Conservation (phyloP, 2,329 filamentous ascomycete genomes). For the Curvularia spicifera region DNA sequence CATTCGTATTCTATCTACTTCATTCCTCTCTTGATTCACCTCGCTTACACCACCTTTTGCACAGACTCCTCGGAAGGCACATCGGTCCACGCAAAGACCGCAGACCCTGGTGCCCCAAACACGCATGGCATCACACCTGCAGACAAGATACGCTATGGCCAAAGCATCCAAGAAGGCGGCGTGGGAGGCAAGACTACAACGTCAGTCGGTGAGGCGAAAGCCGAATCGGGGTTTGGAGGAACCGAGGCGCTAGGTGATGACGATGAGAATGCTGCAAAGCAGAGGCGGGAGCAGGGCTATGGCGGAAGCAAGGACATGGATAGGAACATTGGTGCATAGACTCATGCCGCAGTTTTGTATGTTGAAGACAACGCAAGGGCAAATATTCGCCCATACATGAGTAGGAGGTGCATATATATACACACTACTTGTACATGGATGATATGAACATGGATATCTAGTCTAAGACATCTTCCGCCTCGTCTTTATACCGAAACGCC, state of each 20-base stretch:
- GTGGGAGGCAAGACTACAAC: constrained; percentile 61
- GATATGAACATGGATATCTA: neutral
- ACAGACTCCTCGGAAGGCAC: constrained; percentile 17
- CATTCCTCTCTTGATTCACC: neutral
- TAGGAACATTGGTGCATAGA: constrained; percentile 56
- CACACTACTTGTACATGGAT: constrained; percentile 8
- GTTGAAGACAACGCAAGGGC: neutral
- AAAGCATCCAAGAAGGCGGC: constrained; percentile 62
- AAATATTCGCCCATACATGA: neutral
- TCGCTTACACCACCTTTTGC: neutral
- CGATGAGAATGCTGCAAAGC: constrained; percentile 47
- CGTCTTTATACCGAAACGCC: constrained; percentile 21
- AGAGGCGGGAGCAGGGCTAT: constrained; percentile 61
- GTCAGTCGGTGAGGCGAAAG: constrained; percentile 44
- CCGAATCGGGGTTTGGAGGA: constrained; percentile 51
- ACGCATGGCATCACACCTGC: constrained; percentile 49
- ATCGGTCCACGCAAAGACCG: constrained; percentile 22
- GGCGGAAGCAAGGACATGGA: constrained; percentile 57
- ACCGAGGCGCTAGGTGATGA: constrained; percentile 50
- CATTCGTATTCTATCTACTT: too few species aligned
- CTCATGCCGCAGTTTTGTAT: neutral
- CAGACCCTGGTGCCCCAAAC: constrained; percentile 51
- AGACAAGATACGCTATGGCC: constrained; percentile 63
- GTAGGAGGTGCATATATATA: neutral
- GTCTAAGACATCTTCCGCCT: constrained; percentile 4